A percentile compares a stretch with the other conserved stretches of the same genome.
Conservation (phyloP, 2,329 filamentous ascomycete genomes). For the Calonectria leucothoes region DNA sequence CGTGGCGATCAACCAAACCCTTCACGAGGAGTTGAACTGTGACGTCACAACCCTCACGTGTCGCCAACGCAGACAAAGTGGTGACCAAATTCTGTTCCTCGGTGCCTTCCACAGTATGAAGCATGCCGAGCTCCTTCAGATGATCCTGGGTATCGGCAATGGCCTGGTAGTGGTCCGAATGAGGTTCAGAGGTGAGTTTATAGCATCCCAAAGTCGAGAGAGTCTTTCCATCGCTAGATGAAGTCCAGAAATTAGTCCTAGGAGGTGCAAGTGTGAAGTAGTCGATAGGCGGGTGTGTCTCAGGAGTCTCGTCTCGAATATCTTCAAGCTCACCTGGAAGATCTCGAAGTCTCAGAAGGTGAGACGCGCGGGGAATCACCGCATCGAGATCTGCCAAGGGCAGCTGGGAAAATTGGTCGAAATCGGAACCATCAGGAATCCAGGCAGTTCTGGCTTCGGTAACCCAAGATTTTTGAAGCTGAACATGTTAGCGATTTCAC, state of each 20-base stretch:
- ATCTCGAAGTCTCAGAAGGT: slow-evolving; percentile 18
- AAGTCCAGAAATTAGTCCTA: slow-evolving; percentile 25
- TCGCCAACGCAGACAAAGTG: slow-evolving; percentile 8
- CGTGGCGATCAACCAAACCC: neutral
- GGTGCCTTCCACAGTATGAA: slow-evolving; percentile 25
- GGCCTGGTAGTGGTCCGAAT: slow-evolving; percentile 24
- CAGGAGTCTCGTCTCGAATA: slow-evolving; percentile 1
- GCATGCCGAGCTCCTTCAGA: slow-evolving; percentile 22
- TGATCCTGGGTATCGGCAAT: slow-evolving; percentile 27
- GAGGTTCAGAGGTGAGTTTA: slow-evolving; percentile 25
- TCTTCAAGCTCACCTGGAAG: neutral
- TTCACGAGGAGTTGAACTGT: slow-evolving; percentile 13
- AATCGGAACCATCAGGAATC: slow-evolving; percentile 9
- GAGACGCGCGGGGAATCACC: slow-evolving; percentile 15
- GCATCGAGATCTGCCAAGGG: neutral
- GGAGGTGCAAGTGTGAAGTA: slow-evolving; percentile 20
- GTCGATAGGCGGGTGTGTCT: slow-evolving; percentile 8
- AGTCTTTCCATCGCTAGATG: slow-evolving; percentile 10
- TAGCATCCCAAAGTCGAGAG: slow-evolving; percentile 27
- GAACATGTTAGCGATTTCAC: neutral
- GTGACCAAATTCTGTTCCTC: slow-evolving; percentile 25
- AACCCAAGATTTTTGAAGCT: slow-evolving; percentile 31
- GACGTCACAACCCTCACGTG: neutral
- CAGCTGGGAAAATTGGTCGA: neutral
- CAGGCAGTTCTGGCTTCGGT: slow-evolving; percentile 11